A percentile compares a stretch with the other conserved stretches of the same genome.
These are phyloP conservation scores for Hericium rajendrae DNA, from an alignment of 768 basidiomycete genomes.

Conservation along the genomic window DNA sequence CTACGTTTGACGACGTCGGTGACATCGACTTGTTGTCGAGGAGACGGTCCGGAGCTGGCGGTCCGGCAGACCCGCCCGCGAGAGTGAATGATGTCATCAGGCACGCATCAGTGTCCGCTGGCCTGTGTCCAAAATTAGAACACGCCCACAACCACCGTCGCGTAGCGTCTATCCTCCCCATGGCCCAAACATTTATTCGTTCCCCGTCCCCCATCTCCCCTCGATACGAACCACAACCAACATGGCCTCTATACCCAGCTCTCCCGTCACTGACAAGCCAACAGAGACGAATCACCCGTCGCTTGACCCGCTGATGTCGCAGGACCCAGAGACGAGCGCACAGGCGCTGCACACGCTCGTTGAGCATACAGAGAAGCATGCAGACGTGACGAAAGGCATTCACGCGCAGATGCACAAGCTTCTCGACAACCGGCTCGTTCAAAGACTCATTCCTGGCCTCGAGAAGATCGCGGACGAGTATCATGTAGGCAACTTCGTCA, in stretches of 20 bases:
- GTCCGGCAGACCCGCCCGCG: too few relatives aligned
- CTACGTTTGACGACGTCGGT: too few relatives aligned
- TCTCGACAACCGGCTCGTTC: slow-evolving; percentile 28
- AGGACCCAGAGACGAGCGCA: slow-evolving; percentile 14
- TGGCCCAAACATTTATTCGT: not conserved
- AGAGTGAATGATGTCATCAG: too few relatives aligned
- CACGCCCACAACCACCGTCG: too few relatives aligned
- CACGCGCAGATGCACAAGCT: slow-evolving; percentile 26
- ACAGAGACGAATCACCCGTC: not conserved
- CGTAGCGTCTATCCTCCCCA: not conserved
- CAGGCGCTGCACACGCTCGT: slow-evolving; percentile 27
- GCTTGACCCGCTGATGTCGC: not conserved
- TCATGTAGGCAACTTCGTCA: slow-evolving; percentile 53
- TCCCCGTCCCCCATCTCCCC: not conserved
- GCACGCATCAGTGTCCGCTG: too few relatives aligned
- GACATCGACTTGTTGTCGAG: too few relatives aligned
- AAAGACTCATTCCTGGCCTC: slow-evolving; percentile 43
- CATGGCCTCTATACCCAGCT: not conserved
- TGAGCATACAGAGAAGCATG: slow-evolving; percentile 23
- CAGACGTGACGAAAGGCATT: slow-evolving; percentile 19
- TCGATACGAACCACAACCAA: not conserved
- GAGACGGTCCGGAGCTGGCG: too few relatives aligned
- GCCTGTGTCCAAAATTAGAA: too few relatives aligned
- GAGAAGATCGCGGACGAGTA: slow-evolving; percentile 41
- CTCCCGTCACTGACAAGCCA: not conserved